Evolutionary conservation across 306 rosid species (phyloP), one percentile per base, ranked within the genome.

Genomic region (Quercus cerris): DNA sequence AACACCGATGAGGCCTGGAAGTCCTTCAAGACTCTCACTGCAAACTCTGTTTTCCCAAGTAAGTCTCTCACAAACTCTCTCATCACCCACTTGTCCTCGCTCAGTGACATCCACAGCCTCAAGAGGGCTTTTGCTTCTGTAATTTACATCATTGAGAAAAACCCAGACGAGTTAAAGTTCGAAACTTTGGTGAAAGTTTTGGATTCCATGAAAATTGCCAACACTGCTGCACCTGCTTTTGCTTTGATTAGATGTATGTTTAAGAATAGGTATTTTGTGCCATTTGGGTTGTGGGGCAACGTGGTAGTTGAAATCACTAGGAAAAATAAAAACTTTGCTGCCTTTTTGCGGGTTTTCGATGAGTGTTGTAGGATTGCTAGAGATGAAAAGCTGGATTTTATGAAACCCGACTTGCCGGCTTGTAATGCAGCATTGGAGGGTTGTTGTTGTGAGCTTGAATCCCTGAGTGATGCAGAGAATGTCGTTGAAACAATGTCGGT

Each of bases 391-490:
- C 5, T 96, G 77, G 90, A 82, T 30, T 85, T 84, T 74, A 83
- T 93, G 99, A 89, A 80, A 51, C 98, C 94, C 33, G 92, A 90
- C 82, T 85, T 93, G 84, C 77, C 35, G 17, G 97, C 93, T 70
- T 96, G 98, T 58, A 93, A 96, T 87, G 97, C 97, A 0, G 97
- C 98, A 0, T 69, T 96, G 56, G 93, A 91, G 81, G 98, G 90
- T 41, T 95, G 93, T 83, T 96, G 98, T 75, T 61, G 70, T 78
- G 82, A 84, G 78, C 94, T 93, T 73, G 92, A 90, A 81, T 96
- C 97, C 0, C 85, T 90, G 56, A 87, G 77, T 18, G 90, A 86
- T 77, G 94, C 99, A 5, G 92, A 91, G 78, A 85, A 79, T 41
- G 83, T 93, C 57, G 88, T 93, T 68, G 94, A 85, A 30, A 87